Base-by-base conservation (phyloP, 2,329 filamentous ascomycete genomes). In the Leptographium procerum region DNA sequence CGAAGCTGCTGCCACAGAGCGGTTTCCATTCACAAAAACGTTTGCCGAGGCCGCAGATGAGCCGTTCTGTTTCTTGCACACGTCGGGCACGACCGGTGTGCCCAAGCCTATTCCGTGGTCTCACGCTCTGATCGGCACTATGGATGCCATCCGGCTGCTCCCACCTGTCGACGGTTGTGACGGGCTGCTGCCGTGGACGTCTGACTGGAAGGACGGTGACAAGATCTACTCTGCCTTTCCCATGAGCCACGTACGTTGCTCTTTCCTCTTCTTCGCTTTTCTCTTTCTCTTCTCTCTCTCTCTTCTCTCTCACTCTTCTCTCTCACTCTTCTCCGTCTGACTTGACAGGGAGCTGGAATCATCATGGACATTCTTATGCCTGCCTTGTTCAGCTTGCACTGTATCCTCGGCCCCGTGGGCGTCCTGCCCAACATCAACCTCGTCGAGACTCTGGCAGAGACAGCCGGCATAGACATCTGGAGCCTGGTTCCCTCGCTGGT, bases 71-170 rank as follows among this genome's bases (percentile, higher is more conserved):
- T 68, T 76, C 4, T 62, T 77, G 11, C 75, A 78, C 63, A 77
- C 75, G 0, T 75, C 72, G 51, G 75, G 75, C 4, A 75, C 71
- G 45, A 77, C 75, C 0, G 75, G 75, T 0, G 66, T 76, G 3
- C 75, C 75, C 0, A 77, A 75, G 63, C 75, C 75, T 3, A 69
- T 78, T 28, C 47, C 28, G 59, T 74, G n/a, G 65, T 67, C 33
- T 64, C 29, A 56, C 34, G 50, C 29, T 1, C 54, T 52, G 16
- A 50, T 53, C 28, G 34, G 48, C 7, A 53, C 54, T 2, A 43
- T 54, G 50, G 48, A 57, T 36, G 55, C 55, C 31, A 14, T 57
- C 2, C 31, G 55, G 19, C 47, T 57, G 24, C 31, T 57, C 13
- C 55, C 48, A 2, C 33, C 55, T 2, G 34, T 52, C 4, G 47